Conservation (phyloP, 768 basidiomycete species). For the Russula sp. region DNA sequence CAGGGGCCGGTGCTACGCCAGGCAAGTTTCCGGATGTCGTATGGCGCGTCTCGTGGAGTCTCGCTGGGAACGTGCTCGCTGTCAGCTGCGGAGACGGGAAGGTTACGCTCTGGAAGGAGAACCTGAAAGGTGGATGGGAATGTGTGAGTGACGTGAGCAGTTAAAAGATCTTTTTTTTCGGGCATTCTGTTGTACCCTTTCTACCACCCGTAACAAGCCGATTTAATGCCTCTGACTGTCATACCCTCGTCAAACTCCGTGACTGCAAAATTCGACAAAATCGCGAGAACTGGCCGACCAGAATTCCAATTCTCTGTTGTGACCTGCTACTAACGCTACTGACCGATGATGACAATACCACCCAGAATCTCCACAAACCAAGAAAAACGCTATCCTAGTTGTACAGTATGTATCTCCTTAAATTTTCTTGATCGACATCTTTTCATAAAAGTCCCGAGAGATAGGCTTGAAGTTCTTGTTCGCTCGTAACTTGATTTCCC, state of each 20-base stretch:
- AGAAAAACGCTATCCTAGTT: neutral
- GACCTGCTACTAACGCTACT: neutral
- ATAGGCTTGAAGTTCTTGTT: conserved; percentile 43
- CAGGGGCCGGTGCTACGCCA: conserved; percentile 45
- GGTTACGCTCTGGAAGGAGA: conserved; percentile 98
- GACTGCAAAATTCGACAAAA: neutral
- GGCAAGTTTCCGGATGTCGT: conserved; percentile 96
- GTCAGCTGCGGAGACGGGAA: conserved; percentile 98
- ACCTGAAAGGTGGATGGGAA: conserved; percentile 91
- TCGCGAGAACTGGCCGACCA: neutral
- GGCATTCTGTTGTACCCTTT: conserved; percentile 20
- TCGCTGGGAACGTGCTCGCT: conserved; percentile 92
- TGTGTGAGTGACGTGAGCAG: conserved; percentile 94
- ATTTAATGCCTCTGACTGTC: neutral
- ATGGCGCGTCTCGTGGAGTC: conserved; percentile 98
- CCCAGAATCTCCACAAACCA: neutral
- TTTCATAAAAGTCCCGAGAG: conserved; percentile 45
- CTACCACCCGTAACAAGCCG: conserved; percentile 9
- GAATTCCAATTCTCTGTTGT: neutral
- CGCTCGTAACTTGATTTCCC: conserved; percentile 51
- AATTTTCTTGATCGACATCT: conserved; percentile 33
- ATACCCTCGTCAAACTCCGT: neutral
- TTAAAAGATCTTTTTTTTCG: conserved; percentile 40
- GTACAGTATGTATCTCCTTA: neutral
- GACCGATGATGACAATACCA: neutral